A percentile compares a stretch with the other conserved stretches of the same genome.
phyloP scores from a whole-genome alignment of 2,329 filamentous ascomycete species.

The Aspergillus quadrilineatus region DNA sequence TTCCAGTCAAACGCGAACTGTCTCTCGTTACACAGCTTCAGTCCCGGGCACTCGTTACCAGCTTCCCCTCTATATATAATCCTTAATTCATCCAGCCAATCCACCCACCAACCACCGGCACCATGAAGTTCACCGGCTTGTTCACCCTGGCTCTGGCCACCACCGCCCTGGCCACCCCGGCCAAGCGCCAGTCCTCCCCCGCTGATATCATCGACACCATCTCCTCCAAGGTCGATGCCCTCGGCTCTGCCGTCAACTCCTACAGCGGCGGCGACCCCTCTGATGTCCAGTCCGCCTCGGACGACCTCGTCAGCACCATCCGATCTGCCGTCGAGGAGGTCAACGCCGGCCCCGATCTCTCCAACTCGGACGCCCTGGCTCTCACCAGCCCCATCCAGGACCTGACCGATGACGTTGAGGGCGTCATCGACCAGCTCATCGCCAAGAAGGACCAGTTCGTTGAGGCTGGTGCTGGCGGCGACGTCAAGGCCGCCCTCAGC shows the following conservation, averaged over 20 bases:
- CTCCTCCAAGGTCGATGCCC: conserved; percentile 17
- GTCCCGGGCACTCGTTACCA: conserved; percentile 23
- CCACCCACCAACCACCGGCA: conserved; percentile 9
- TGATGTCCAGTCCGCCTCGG: conserved; percentile 23
- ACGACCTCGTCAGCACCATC: conserved; percentile 27
- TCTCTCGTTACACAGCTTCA: conserved; percentile 16
- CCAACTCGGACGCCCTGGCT: conserved; percentile 27
- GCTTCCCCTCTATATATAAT: conserved; percentile 13
- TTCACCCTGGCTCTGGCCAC: conserved; percentile 25
- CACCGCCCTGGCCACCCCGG: conserved; percentile 24
- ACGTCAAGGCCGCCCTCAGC: conserved; percentile 25
- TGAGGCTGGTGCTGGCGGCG: conserved; percentile 22
- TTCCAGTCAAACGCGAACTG: conserved; percentile 15
- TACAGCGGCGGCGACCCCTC: conserved; percentile 27
- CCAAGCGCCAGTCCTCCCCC: conserved; percentile 19
- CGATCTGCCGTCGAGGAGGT: conserved; percentile 27
- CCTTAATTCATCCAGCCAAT: neutral
- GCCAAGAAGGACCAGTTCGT: conserved; percentile 29
- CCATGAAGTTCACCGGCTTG: conserved; percentile 27
- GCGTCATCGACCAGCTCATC: conserved; percentile 25
- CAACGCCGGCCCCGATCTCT: conserved; percentile 22
- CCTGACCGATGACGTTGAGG: conserved; percentile 28
- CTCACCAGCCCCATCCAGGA: conserved; percentile 28
- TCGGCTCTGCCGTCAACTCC: conserved; percentile 25
- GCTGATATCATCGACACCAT: conserved; percentile 24